These are phyloP conservation scores for Curvularia eragrostidis DNA, from an alignment of 2,329 filamentous ascomycete genomes.

Conservation along the genomic window DNA sequence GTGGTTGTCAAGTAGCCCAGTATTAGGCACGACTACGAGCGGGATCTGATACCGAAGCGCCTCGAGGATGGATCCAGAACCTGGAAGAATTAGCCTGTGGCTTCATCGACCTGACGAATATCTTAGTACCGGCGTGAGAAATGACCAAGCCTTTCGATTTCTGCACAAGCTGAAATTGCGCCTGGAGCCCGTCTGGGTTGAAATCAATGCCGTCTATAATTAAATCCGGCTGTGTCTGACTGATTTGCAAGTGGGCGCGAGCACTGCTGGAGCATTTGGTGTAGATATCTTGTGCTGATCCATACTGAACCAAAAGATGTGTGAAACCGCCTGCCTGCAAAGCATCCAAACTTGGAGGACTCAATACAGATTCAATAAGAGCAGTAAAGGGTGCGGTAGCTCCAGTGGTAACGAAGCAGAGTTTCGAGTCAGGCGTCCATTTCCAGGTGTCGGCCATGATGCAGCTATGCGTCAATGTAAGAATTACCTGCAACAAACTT, in stretches of 20 bases:
- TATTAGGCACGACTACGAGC: conserved; percentile 90
- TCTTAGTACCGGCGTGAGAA: conserved; percentile 78
- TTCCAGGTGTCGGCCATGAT: conserved; percentile 31
- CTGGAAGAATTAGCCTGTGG: conserved; percentile 55
- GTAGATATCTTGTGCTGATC: conserved; percentile 66
- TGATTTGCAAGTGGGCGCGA: conserved; percentile 19
- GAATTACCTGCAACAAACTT: background rate
- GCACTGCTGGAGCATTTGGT: conserved; percentile 39
- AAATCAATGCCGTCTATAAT: conserved; percentile 70
- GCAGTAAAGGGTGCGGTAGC: conserved; percentile 84
- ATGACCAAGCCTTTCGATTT: conserved; percentile 75
- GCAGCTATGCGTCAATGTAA: background rate
- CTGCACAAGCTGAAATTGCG: conserved; percentile 64
- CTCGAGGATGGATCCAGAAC: conserved; percentile 88
- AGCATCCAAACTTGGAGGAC: conserved; percentile 66
- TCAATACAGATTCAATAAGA: conserved; percentile 72
- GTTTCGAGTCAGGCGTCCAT: conserved; percentile 44
- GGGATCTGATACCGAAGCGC: conserved; percentile 75
- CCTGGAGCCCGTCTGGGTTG: conserved; percentile 63
- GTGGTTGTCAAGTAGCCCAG: conserved; percentile 83
- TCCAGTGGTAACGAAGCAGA: conserved; percentile 88
- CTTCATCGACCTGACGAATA: background rate
- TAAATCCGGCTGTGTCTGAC: conserved; percentile 22
- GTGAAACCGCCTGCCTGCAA: conserved; percentile 70
- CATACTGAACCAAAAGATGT: conserved; percentile 80